Evolutionary conservation across 495 filamentous ascomycete species (phyloP), one percentile per base, ranked within the genome.

Genomic region (Lichenothelia convexa): DNA sequence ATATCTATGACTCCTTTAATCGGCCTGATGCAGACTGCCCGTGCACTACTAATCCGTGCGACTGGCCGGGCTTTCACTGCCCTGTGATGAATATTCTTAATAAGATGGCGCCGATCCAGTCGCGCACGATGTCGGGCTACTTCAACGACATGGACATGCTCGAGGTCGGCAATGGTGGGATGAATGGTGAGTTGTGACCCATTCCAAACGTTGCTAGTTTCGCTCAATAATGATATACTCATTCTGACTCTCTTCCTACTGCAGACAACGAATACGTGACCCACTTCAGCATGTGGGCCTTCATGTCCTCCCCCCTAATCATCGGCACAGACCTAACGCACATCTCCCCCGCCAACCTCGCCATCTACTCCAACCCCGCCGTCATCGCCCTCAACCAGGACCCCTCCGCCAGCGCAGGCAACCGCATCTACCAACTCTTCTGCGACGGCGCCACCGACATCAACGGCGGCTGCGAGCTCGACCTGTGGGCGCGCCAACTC

Each of bases 41-140:
- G 1, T 56, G 53, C 36, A 44, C 47, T 5, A 48, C 56, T 13
- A 53, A 48, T 7, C 54, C 63, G 17, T 71, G 65, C 40, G 53
- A 51, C 4, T 51, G 60, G 24, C 61, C 68, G 3, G 68, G 68
- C 3, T 70, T 64, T 41, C 59, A 70, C 36, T 72, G 68, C 52
- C 65, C 62, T 12, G 54, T 70, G 11, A 51, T 54, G 48, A 54
- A 53, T 33, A 54, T 56, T 32, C 27, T 56, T 3, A 51, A 56
- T 36, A 56, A 56, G 31, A 33, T 33, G 31, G 31, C 31, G 16
- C 9, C 31, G 1, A 45, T 50, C 30, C 16, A 18, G 21, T 41
- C 44, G 2, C 34, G 42, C 18, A 41, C 41, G 1, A 46, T 45
- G 37, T 37, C 40, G 5, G 52, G 52, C 9, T 45, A 40, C 18